Base-by-base conservation (phyloP, 116 monocot genomes). In the Posidonia oceanica region DNA sequence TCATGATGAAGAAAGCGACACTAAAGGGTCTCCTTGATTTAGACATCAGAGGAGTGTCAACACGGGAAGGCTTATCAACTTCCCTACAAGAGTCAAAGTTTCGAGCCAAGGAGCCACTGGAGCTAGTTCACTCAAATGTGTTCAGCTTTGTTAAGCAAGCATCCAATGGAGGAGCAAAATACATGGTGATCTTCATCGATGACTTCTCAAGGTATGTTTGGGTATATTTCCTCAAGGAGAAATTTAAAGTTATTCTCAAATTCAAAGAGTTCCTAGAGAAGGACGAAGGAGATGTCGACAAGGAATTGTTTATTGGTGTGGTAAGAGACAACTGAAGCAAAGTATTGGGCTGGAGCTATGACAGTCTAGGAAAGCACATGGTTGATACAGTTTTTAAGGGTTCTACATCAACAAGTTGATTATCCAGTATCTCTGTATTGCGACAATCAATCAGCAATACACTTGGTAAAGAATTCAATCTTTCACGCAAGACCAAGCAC, bases 171-270 rank as follows among this genome's bases (percentile, higher is more conserved):
- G 48, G 44, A 1, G 57, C 44, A n/a, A 14, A 36, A 16, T 72
- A 78, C 62, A 78, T 78, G 36, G 36, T 72, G 1, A 72, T 40
- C 0, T 78, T 54, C 69, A 55, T 55, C 16, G 37, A 69, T 69
- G 69, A 54, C 36, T 36, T 55, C 14, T 52, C 54, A 69, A 54
- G 23, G 66, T 44, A 64, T 23, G 64, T 71, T 1, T 63, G 62
- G 64, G 54, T 62, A 37, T 62, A 37, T 15, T 62, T 62, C 62
- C 11, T 37, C 8, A 62, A 36, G 15, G 62, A 37, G 0, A 62
- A 62, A 37, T 62, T 0, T 21, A 37, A 37, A 37, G 14, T 63
- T 38, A 29, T 63, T 36, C 14, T 14, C 5, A 63, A 63, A 18
- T 29, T 63, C 3, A 63, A 13, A 7, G 63, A 36, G 37, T 63